These are phyloP conservation scores for Salix caprea DNA, from an alignment of 345 rosid species.

Conservation along the genomic window DNA sequence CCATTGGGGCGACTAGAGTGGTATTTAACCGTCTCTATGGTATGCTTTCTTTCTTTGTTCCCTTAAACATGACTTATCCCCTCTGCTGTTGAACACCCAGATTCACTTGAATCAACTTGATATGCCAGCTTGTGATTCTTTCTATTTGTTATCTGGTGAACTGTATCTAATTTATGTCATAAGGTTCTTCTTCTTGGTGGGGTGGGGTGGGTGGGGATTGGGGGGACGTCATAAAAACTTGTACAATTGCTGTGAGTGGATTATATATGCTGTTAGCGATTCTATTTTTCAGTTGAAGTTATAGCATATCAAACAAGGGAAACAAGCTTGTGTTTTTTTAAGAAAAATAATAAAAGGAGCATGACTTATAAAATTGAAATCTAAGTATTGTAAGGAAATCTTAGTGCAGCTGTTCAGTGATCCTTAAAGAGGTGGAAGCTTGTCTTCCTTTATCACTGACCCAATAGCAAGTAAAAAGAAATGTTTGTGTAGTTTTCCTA, in stretches of 20 bases:
- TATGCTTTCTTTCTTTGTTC: slow-evolving; percentile 24
- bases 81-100: neutral
- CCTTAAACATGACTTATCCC: neutral
- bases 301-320: neutral
- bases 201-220: neutral
- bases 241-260: neutral
- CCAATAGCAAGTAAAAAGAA: neutral
- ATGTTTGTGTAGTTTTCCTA: neutral
- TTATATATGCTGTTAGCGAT: neutral
- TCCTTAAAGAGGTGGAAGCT: neutral
- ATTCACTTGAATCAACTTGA: slow-evolving; percentile 1
- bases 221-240: neutral
- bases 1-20: slow-evolving; percentile 63
- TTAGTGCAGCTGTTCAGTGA: neutral
- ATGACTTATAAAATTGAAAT: neutral
- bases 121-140: neutral
- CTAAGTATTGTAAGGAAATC: neutral
- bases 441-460: neutral
- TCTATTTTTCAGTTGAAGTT: neutral
- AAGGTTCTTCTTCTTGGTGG: neutral
- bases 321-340: neutral
- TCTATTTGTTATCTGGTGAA: neutral
- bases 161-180: neutral
- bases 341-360: neutral
- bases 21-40: slow-evolving; percentile 90